Evolutionary conservation across 2,329 filamentous ascomycete genomes (phyloP).

Genomic region (Rutstroemia sp.): DNA sequence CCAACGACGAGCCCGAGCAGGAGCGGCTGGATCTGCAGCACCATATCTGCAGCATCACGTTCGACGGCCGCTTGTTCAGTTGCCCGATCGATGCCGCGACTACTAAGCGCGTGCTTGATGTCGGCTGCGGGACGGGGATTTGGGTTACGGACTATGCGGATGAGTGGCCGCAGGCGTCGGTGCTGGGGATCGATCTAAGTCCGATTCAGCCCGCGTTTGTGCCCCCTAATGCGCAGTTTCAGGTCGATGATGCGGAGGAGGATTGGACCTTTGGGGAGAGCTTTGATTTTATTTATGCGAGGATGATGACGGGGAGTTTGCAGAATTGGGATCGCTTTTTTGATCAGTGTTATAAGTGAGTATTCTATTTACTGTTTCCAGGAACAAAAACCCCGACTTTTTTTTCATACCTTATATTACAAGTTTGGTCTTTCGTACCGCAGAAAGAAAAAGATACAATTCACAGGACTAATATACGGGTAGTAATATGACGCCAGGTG

Average conservation of each 20-base stretch:
- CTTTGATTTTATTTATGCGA: constrained; percentile 16
- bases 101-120: constrained; percentile 3
- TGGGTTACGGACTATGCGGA: constrained; percentile 8
- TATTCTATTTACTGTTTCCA: background rate
- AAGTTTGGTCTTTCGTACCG: background rate
- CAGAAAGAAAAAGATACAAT: background rate
- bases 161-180: background rate
- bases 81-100: background rate
- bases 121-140: constrained; percentile 5
- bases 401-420: too few species aligned
- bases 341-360: constrained; percentile 3
- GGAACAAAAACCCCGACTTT: too few species aligned
- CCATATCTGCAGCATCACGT: constrained; percentile 17
- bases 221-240: constrained; percentile 48
- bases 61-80: background rate
- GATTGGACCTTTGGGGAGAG: constrained; percentile 40
- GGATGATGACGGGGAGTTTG: constrained; percentile 6
- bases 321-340: constrained; percentile 3
- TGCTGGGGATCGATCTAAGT: constrained; percentile 7
- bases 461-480: background rate
- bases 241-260: constrained; percentile 51
- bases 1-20: constrained; percentile 51
- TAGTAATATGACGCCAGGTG: constrained; percentile 3
- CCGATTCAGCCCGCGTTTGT: constrained; percentile 35
- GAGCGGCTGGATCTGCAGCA: constrained; percentile 34